These are phyloP conservation scores for Podospora fimiseda DNA, from an alignment of 495 filamentous ascomycete genomes.

Conservation along the genomic window DNA sequence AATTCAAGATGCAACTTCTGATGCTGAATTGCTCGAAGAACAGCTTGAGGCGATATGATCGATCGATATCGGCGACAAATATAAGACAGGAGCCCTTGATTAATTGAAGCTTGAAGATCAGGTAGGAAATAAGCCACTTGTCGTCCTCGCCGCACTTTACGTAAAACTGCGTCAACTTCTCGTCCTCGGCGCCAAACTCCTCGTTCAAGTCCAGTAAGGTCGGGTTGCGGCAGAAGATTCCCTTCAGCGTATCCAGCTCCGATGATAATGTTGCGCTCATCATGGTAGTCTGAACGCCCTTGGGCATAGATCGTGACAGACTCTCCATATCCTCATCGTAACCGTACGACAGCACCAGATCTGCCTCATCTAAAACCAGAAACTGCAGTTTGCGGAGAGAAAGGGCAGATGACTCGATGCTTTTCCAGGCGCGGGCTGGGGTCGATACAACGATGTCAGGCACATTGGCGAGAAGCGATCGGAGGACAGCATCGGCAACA, in stretches of 20 bases:
- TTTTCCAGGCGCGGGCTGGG: conserved; percentile 65
- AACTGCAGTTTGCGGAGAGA: conserved; percentile 63
- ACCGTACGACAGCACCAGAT: conserved; percentile 89
- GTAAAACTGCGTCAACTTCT: conserved; percentile 75
- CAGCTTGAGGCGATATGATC: conserved; percentile 89
- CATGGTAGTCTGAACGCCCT: conserved; percentile 81
- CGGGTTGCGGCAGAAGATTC: conserved; percentile 79
- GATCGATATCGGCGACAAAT: conserved; percentile 89
- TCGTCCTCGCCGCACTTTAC: conserved; percentile 84
- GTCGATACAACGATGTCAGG: conserved; percentile 90
- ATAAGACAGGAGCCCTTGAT: conserved; percentile 93
- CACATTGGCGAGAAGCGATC: conserved; percentile 75
- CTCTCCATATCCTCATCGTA: conserved; percentile 84
- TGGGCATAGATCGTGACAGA: conserved; percentile 67
- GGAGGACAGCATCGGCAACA: conserved; percentile 77
- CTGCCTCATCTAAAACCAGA: conserved; percentile 91
- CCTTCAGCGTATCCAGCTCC: conserved; percentile 80
- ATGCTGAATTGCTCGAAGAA: conserved; percentile 97
- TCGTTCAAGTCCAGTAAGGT: conserved; percentile 68
- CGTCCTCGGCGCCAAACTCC: conserved; percentile 58
- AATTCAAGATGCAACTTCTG: conserved; percentile 89
- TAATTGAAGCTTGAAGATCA: conserved; percentile 90
- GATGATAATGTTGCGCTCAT: conserved; percentile 88
- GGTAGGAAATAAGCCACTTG: conserved; percentile 89
- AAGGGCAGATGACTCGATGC: conserved; percentile 63